Conservation (phyloP, 129 eudicot genomes). For the Glebionis coronaria region DNA sequence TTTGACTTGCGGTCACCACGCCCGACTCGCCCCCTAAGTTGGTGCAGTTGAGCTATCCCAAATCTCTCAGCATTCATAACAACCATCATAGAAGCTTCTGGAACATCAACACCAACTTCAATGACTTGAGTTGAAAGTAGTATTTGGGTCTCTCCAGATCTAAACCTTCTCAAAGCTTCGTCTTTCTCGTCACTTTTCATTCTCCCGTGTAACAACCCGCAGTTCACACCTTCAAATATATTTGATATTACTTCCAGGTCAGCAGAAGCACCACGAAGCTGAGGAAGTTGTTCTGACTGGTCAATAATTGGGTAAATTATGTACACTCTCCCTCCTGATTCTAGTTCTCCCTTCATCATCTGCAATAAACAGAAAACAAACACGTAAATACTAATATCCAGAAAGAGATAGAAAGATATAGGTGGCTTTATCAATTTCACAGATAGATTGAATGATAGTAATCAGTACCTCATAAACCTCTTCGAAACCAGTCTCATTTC, state of each 20-base stretch:
- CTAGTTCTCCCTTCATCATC: constrained; percentile 84
- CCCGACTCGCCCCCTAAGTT: constrained; percentile 95
- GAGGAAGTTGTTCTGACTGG: constrained; percentile 87
- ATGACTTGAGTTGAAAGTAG: constrained; percentile 88
- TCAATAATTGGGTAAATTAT: constrained; percentile 81
- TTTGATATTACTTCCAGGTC: constrained; percentile 65
- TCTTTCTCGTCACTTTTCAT: constrained; percentile 88
- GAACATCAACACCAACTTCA: constrained; percentile 93
- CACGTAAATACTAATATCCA: background rate
- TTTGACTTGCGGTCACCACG: constrained; percentile 84
- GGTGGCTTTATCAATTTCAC: constrained; percentile 6
- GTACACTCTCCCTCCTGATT: constrained; percentile 80
- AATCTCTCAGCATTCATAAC: constrained; percentile 98
- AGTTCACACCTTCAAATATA: constrained; percentile 45
- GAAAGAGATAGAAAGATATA: background rate
- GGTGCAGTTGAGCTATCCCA: constrained; percentile 94
- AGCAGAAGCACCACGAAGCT: constrained; percentile 89
- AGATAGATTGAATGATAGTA: constrained; percentile 9
- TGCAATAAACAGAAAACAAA: constrained; percentile 27
- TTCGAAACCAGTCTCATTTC: constrained; percentile 71
- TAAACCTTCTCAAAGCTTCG: constrained; percentile 62
- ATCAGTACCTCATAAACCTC: constrained; percentile 71
- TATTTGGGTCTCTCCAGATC: constrained; percentile 83
- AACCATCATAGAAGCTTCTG: constrained; percentile 99
- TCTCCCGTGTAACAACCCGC: constrained; percentile 83